These are phyloP conservation scores for Boletus tomentosulus DNA, from an alignment of 768 basidiomycete species.

Conservation along the genomic window DNA sequence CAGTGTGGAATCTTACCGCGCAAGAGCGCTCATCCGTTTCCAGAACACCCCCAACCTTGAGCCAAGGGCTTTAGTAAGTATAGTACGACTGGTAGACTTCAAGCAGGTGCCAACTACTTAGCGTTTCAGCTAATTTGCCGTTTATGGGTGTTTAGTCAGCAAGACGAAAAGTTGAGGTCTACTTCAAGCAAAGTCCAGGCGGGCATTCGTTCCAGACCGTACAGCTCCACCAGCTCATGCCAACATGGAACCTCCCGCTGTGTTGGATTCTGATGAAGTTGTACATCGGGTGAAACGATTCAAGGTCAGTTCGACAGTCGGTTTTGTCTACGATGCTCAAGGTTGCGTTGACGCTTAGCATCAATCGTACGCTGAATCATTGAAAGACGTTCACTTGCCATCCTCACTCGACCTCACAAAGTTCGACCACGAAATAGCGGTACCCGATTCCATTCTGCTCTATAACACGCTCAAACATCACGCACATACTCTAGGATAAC, in stretches of 20 bases:
- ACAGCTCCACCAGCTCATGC: too few relatives aligned
- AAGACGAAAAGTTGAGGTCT: too few relatives aligned
- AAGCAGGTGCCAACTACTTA: too few relatives aligned
- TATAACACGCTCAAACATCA: background rate
- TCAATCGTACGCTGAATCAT: conserved; percentile 63
- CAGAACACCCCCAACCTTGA: too few relatives aligned
- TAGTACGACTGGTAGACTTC: too few relatives aligned
- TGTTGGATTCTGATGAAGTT: conserved; percentile 17
- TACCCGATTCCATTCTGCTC: conserved; percentile 6
- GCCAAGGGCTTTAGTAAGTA: too few relatives aligned
- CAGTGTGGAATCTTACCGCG: too few relatives aligned
- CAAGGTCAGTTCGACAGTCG: conserved; percentile 35
- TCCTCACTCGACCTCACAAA: conserved; percentile 54
- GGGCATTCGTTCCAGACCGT: too few relatives aligned
- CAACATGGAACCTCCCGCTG: conserved; percentile 8
- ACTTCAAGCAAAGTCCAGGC: too few relatives aligned
- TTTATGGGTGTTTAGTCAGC: too few relatives aligned
- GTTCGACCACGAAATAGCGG: conserved; percentile 60
- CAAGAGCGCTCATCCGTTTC: too few relatives aligned
- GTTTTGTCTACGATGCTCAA: background rate
- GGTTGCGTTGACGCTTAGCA: conserved; percentile 40
- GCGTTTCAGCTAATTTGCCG: too few relatives aligned
- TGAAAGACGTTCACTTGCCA: conserved; percentile 71
- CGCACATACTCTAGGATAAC: conserved; percentile 49
- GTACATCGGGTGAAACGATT: conserved; percentile 45